phyloP scores from a whole-genome alignment of 2,329 filamentous ascomycete species.

The Penicillium sp. region DNA sequence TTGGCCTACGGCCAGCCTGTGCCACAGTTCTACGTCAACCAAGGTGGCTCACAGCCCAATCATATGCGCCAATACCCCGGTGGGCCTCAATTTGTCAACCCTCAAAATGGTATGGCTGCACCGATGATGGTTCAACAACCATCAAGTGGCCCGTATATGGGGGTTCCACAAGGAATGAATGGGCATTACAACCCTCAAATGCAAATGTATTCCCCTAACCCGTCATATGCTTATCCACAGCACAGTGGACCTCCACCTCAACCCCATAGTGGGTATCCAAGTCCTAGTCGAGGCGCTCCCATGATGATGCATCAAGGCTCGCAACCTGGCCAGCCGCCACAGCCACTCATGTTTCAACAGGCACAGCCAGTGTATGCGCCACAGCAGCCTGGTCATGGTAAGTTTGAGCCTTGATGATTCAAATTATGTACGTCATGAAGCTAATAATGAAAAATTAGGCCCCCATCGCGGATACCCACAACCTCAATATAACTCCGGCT shows the following conservation, averaged over 20 bases:
- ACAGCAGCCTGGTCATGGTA: slow-evolving; percentile 70
- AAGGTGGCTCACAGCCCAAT: slow-evolving; percentile 65
- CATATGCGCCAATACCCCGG: slow-evolving; percentile 70
- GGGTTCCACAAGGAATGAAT: slow-evolving; percentile 65
- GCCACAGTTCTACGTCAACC: slow-evolving; percentile 66
- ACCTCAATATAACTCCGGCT: slow-evolving; percentile 62
- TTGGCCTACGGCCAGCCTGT: slow-evolving; percentile 69
- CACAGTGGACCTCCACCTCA: slow-evolving; percentile 47
- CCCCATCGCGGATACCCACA: slow-evolving; percentile 58
- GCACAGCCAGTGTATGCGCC: slow-evolving; percentile 69
- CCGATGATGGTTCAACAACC: slow-evolving; percentile 81
- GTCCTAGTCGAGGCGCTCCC: slow-evolving; percentile 76
- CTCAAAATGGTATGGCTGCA: slow-evolving; percentile 67
- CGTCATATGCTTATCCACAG: slow-evolving; percentile 64
- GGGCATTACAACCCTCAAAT: slow-evolving; percentile 66
- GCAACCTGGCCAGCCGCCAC: slow-evolving; percentile 73
- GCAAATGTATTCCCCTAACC: slow-evolving; percentile 74
- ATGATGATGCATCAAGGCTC: slow-evolving; percentile 96
- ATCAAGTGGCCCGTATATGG: slow-evolving; percentile 66
- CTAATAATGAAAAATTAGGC: slow-evolving; percentile 41
- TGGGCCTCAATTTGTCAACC: slow-evolving; percentile 67
- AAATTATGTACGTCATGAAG: not conserved
- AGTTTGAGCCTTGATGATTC: slow-evolving; percentile 39
- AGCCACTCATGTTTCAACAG: slow-evolving; percentile 67
- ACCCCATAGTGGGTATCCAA: slow-evolving; percentile 74